These are phyloP conservation scores for Colletotrichum tamarilloi DNA, from an alignment of 2,329 filamentous ascomycete species.

Conservation along the genomic window DNA sequence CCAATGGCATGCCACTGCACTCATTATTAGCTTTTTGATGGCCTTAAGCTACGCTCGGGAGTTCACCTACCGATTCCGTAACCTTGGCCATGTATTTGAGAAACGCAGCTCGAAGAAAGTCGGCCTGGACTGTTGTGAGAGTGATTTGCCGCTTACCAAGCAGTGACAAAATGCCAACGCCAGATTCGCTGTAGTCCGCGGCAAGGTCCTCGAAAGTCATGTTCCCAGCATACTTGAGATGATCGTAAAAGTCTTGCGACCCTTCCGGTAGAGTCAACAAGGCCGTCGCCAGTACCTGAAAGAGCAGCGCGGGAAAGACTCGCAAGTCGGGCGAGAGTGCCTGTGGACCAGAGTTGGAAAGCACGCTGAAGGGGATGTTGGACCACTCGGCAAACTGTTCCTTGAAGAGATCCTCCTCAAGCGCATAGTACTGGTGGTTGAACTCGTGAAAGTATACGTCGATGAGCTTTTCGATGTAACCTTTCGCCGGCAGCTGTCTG, in stretches of 20 bases:
- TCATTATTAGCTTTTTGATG: not conserved
- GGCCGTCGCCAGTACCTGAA: conserved; percentile 67
- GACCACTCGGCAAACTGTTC: conserved; percentile 66
- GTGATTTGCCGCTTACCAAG: conserved; percentile 69
- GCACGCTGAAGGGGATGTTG: conserved; percentile 60
- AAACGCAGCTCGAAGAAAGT: conserved; percentile 66
- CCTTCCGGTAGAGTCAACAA: conserved; percentile 63
- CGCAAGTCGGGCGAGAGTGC: conserved; percentile 62
- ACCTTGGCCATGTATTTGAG: conserved; percentile 70
- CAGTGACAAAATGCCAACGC: conserved; percentile 62
- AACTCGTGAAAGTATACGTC: conserved; percentile 66
- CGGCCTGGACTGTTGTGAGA: conserved; percentile 66
- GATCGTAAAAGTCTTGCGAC: conserved; percentile 61
- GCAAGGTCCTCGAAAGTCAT: conserved; percentile 72
- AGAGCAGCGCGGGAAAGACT: conserved; percentile 69
- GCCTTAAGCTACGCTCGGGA: not conserved
- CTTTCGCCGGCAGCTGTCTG: conserved; percentile 65
- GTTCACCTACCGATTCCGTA: conserved; percentile 61
- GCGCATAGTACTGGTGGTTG: conserved; percentile 68
- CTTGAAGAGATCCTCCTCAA: conserved; percentile 65
- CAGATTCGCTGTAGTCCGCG: conserved; percentile 69
- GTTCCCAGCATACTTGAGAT: conserved; percentile 67
- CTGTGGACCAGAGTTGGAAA: conserved; percentile 61
- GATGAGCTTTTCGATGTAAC: conserved; percentile 65
- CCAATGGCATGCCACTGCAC: conserved; percentile 66